A percentile compares a stretch with the other conserved stretches of the same genome.
These are phyloP conservation scores for Aphanomyces invadans DNA, from an alignment of 352 stramenopile genomes.

Conservation along the genomic window DNA sequence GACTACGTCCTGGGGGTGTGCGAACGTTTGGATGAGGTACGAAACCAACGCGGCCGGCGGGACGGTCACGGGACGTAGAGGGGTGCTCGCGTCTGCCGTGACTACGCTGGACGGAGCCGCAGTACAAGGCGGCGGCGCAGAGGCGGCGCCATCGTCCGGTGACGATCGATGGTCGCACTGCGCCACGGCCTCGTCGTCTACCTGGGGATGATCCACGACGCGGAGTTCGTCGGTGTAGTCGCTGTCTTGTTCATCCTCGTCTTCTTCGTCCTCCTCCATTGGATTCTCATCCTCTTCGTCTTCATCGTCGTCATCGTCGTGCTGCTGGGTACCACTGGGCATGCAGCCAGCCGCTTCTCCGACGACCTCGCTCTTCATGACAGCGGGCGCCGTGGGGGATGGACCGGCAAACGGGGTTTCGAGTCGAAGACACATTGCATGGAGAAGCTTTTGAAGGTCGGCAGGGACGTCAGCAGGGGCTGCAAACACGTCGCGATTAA, in stretches of 20 bases:
- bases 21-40: not conserved
- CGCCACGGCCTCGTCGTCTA: conserved; percentile 1
- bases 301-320: conserved; percentile 40
- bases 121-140: not conserved
- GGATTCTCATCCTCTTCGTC: conserved; percentile 34
- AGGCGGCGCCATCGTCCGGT: not conserved
- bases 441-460: not conserved
- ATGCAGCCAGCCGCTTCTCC: no score
- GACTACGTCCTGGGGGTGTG: conserved; percentile 8
- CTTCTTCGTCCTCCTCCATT: conserved; percentile 26
- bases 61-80: no score
- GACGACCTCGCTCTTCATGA: not conserved
- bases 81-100: not conserved
- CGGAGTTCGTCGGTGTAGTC: conserved; percentile 6
- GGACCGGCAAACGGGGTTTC: not conserved
- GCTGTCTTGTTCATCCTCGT: not conserved
- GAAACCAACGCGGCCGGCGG: not conserved
- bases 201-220: not conserved
- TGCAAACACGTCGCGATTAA: conserved; percentile 28
- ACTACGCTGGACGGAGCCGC: not conserved
- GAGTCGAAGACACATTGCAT: not conserved
- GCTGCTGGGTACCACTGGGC: no score
- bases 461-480: conserved; percentile 27
- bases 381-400: no score
- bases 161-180: not conserved